A percentile compares a stretch with the other conserved stretches of the same genome.
phyloP scores from a whole-genome alignment of 345 rosid genomes.

The Populus pruinosa region DNA sequence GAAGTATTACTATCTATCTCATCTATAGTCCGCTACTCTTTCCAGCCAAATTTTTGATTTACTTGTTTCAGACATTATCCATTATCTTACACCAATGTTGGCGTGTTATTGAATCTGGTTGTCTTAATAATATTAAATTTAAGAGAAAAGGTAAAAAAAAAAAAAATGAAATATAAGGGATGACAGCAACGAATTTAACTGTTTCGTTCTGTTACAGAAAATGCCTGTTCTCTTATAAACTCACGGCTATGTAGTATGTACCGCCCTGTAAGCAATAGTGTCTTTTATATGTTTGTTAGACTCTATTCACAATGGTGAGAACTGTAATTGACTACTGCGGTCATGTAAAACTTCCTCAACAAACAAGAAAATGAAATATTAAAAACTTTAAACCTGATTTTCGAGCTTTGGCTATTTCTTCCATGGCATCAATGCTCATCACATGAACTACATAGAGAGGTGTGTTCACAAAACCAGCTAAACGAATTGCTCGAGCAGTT shows the following conservation, averaged over 20 bases:
- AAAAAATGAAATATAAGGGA: neutral
- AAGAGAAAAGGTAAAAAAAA: neutral
- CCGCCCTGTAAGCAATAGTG: neutral
- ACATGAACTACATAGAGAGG: conserved; percentile 98
- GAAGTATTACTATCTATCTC: neutral
- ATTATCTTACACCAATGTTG: neutral
- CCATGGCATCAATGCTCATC: conserved; percentile 99
- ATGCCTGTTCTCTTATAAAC: neutral
- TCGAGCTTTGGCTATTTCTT: conserved; percentile 91
- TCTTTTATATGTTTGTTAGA: neutral
- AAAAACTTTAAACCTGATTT: conserved; percentile 55
- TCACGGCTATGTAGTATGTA: neutral
- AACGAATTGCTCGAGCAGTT: conserved; percentile 86
- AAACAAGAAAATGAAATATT: conserved; percentile 1
- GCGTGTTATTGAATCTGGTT: neutral
- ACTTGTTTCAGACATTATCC: neutral
- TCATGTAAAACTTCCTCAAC: neutral
- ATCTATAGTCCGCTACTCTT: neutral
- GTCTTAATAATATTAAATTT: neutral
- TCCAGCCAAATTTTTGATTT: neutral
- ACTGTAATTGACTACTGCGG: neutral
- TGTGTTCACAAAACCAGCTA: conserved; percentile 84
- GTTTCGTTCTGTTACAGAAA: neutral
- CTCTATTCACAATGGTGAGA: neutral
- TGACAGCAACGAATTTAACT: neutral